A percentile compares a stretch with the other conserved stretches of the same genome.
These are phyloP conservation scores for Coelastrella sp. DNA, from an alignment of 139 green algal genomes.

Conservation along the genomic window DNA sequence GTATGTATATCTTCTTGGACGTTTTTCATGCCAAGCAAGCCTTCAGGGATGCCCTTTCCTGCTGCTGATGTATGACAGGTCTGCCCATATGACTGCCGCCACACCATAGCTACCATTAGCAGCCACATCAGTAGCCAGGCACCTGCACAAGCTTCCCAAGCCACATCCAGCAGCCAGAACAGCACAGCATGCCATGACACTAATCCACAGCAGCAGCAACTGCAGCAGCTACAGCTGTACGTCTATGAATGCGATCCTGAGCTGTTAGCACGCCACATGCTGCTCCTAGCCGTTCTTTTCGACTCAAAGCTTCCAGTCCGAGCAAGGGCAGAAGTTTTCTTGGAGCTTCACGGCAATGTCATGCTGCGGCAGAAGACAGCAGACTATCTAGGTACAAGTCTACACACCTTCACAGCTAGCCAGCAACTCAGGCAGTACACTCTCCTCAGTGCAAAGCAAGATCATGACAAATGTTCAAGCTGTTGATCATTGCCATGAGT, in stretches of 20 bases:
- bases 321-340: constrained; percentile 63
- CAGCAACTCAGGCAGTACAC: too few species aligned
- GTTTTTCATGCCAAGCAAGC: neutral
- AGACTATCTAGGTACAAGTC: constrained; percentile 60
- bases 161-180: neutral
- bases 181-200: too few species aligned
- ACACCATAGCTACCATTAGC: constrained; percentile 66
- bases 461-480: too few species aligned
- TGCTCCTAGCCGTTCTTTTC: constrained; percentile 73
- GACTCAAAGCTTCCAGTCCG: constrained; percentile 55
- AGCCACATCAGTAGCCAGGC: constrained; percentile 4
- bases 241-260: constrained; percentile 78
- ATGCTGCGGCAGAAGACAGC: constrained; percentile 66
- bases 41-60: neutral
- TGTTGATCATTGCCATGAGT: too few species aligned
- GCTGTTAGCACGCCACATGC: constrained; percentile 72
- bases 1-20: too few species aligned
- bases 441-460: too few species aligned
- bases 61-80: constrained; percentile 52
- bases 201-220: neutral
- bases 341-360: constrained; percentile 80
- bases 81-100: constrained; percentile 68
- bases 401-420: too few species aligned
- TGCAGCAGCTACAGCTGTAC: constrained; percentile 60
- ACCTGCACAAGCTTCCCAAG: too few species aligned